Conservation (phyloP, 768 basidiomycete species). For the Antrodiella citrinella region DNA sequence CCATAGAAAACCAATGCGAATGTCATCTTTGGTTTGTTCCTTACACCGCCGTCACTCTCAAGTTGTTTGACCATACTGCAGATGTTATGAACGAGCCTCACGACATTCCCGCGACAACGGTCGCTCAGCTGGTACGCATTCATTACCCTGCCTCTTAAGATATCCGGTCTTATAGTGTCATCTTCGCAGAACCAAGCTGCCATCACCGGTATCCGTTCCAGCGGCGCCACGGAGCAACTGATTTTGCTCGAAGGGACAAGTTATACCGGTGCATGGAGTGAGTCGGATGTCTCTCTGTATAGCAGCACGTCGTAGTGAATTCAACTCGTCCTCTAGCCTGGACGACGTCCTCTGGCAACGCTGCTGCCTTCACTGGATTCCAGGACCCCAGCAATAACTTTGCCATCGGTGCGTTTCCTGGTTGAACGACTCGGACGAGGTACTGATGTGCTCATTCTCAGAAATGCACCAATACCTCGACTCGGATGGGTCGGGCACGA, state of each 20-base stretch:
- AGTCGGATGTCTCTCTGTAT: slow-evolving; percentile 7
- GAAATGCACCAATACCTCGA: slow-evolving; percentile 72
- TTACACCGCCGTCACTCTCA: too few relatives aligned
- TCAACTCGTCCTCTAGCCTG: slow-evolving; percentile 29
- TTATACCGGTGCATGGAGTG: slow-evolving; percentile 56
- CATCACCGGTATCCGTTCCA: slow-evolving; percentile 54
- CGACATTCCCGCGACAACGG: slow-evolving; percentile 43
- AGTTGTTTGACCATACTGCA: too few relatives aligned
- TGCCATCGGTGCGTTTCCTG: slow-evolving; percentile 36
- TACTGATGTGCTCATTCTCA: too few relatives aligned
- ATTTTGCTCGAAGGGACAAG: slow-evolving; percentile 34
- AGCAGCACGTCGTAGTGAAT: not conserved
- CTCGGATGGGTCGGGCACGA: slow-evolving; percentile 53
- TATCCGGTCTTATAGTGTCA: slow-evolving; percentile 1
- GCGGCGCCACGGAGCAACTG: slow-evolving; percentile 43
- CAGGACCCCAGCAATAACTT: slow-evolving; percentile 55
- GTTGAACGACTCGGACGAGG: not conserved
- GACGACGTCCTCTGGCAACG: slow-evolving; percentile 51
- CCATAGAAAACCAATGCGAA: slow-evolving; percentile 30
- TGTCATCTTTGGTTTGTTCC: slow-evolving; percentile 44
- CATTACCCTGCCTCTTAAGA: not conserved
- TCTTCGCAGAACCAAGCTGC: slow-evolving; percentile 47
- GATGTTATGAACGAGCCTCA: slow-evolving; percentile 63
- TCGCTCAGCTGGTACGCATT: slow-evolving; percentile 38
- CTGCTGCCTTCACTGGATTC: slow-evolving; percentile 40